Evolutionary conservation across 1,284 basidiomycete genomes (phyloP), one percentile per base, ranked within the genome.

Genomic region (Ganoderma multipileum): DNA sequence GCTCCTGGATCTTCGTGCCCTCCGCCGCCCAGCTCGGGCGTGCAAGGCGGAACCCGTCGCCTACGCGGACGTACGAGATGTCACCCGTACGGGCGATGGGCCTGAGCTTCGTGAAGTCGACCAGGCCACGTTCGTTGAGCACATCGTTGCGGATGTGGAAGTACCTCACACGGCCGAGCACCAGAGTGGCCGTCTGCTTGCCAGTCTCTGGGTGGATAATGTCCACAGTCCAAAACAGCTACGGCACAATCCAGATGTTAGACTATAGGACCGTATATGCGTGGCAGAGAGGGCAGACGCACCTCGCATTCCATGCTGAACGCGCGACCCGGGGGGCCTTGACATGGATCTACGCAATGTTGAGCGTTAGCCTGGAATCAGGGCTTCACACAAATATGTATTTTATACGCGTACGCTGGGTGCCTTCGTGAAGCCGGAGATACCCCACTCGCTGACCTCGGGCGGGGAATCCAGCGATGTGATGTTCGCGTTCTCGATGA

Each of bases 291-390:
- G 11, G 7, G n/a, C 44, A 23, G 44, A 47, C 80, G 66, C 75
- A 87, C 87, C 82, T 86, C 85, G 82, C 92, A 94, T 81, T 94
- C 93, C 82, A 94, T 86, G 68, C 87, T 87, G 72, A 93, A 87
- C 11, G 87, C 87, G 73, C 91, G 2, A 94, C 91, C 64, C 90
- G 84, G 18, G 91, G 82, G 1, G 91, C 86, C 74, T 87, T 87
- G 62, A 94, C 87, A 62, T 83, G 70, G 5, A 71, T 42, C 76
- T 77, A 52, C 5, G 36, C 14, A 14, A 26, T 12, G 33, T 33
- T 33, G 33, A 44, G 7, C 12, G 11, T 28, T 30, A 9, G 23
- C 9, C 14, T 12, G 42, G 5, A 44, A 1, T 57, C 18, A 62
- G 14, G 8, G 33, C 33, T 33, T 33, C 41, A 28, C n/a, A n/a